phyloP scores from a whole-genome alignment of 2,329 filamentous ascomycete species.

The Verticillium dahliae region DNA sequence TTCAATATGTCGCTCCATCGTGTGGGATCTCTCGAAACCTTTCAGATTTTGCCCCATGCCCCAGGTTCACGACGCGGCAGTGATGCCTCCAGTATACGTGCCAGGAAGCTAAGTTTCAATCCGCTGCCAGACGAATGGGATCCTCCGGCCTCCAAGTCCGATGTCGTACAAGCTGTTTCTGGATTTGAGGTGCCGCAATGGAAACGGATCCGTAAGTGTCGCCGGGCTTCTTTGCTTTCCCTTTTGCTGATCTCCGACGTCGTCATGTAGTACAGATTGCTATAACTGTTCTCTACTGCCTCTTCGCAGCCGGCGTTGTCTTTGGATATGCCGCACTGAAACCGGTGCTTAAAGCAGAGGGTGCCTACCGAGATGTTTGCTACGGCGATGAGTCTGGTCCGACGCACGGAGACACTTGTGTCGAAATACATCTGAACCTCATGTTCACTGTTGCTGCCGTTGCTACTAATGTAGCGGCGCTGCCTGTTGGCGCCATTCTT shows the following conservation, averaged over 20 bases:
- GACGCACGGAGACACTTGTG: slow-evolving; percentile 31
- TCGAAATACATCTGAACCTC: slow-evolving; percentile 66
- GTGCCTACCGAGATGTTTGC: slow-evolving; percentile 64
- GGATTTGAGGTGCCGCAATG: slow-evolving; percentile 49
- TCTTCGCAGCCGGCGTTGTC: slow-evolving; percentile 56
- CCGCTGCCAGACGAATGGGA: slow-evolving; percentile 47
- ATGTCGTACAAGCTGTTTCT: slow-evolving; percentile 38
- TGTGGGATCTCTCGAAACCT: slow-evolving; percentile 46
- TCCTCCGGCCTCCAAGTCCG: slow-evolving; percentile 29
- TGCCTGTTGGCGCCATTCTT: slow-evolving; percentile 79
- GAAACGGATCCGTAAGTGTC: slow-evolving; percentile 44
- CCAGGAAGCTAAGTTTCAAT: slow-evolving; percentile 46
- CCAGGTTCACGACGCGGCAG: slow-evolving; percentile 31
- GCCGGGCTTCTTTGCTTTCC: neutral
- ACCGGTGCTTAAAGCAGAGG: slow-evolving; percentile 67
- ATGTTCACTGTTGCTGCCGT: slow-evolving; percentile 93
- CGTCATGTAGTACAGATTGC: slow-evolving; percentile 26
- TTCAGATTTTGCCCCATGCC: slow-evolving; percentile 32
- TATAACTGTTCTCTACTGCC: slow-evolving; percentile 30
- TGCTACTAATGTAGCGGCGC: slow-evolving; percentile 77
- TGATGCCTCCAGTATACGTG: slow-evolving; percentile 37
- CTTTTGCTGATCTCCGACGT: neutral
- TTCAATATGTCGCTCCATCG: slow-evolving; percentile 44
- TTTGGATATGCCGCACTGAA: slow-evolving; percentile 85
- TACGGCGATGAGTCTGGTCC: slow-evolving; percentile 14